A percentile compares a stretch with the other conserved stretches of the same genome.
Evolutionary conservation across 306 rosid genomes (phyloP).

Genomic region (Citrullus amarus): DNA sequence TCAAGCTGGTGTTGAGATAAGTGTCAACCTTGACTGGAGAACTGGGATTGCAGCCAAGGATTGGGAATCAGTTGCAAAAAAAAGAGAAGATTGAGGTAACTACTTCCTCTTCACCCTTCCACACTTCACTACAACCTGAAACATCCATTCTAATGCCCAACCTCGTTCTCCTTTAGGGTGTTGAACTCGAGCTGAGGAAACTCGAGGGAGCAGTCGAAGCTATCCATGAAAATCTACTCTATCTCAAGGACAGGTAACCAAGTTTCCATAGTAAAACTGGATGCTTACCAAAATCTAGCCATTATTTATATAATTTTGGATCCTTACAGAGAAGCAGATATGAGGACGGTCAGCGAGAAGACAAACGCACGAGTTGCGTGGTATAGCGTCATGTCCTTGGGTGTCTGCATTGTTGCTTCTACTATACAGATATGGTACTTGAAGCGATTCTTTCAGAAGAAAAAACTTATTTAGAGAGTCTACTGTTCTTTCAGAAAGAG

Average conservation of each 20-base stretch:
- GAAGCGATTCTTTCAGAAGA: conserved; percentile 86
- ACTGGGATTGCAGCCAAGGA: conserved; percentile 92
- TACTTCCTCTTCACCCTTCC: neutral
- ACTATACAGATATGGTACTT: conserved; percentile 62
- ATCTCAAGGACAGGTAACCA: conserved; percentile 62
- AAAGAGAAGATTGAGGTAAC: conserved; percentile 86
- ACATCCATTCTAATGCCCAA: neutral
- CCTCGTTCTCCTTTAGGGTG: conserved; percentile 29
- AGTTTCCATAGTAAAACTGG: neutral
- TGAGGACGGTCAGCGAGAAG: conserved; percentile 71
- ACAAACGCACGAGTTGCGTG: conserved; percentile 74
- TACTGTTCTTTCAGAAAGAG: neutral
- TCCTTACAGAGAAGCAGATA: conserved; percentile 58
- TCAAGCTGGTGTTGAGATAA: conserved; percentile 17
- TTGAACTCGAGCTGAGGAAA: conserved; percentile 83
- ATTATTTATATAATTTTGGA: neutral
- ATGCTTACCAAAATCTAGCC: neutral
- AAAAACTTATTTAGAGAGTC: conserved; percentile 53
- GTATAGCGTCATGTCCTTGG: conserved; percentile 67
- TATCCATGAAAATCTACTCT: conserved; percentile 71
- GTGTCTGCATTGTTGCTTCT: conserved; percentile 66
- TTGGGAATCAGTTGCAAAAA: conserved; percentile 92
- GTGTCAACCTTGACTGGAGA: conserved; percentile 81
- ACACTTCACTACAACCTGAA: neutral
- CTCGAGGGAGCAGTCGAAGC: conserved; percentile 89